Conservation (phyloP, 495 filamentous ascomycete genomes). For the Aspergillus taichungensis region DNA sequence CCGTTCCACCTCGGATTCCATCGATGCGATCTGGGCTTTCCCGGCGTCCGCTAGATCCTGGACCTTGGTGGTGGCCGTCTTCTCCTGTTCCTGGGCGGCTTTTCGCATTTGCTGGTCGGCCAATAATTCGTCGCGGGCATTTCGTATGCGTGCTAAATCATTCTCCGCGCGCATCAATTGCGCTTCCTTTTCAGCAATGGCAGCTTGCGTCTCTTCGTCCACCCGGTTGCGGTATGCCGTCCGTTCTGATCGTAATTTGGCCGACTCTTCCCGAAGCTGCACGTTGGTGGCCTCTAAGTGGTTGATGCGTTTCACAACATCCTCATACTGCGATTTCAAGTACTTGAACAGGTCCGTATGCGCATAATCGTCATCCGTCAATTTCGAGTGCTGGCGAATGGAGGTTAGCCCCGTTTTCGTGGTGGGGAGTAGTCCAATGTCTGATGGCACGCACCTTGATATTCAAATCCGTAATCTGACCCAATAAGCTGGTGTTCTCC, state of each 20-base stretch:
- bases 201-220: slow-evolving; percentile 63
- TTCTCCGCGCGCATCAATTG: slow-evolving; percentile 74
- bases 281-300: slow-evolving; percentile 82
- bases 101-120: slow-evolving; percentile 77
- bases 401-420: slow-evolving; percentile 5
- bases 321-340: slow-evolving; percentile 82
- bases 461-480: slow-evolving; percentile 65
- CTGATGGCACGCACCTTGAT: slow-evolving; percentile 36
- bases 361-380: slow-evolving; percentile 89
- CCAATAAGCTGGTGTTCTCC: slow-evolving; percentile 71
- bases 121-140: slow-evolving; percentile 70
- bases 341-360: slow-evolving; percentile 87
- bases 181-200: slow-evolving; percentile 66
- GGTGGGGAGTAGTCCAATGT: not conserved
- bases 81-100: slow-evolving; percentile 67
- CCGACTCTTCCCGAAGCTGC: slow-evolving; percentile 73
- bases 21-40: slow-evolving; percentile 61
- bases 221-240: slow-evolving; percentile 71
- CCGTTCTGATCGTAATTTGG: slow-evolving; percentile 75
- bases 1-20: slow-evolving; percentile 75
- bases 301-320: slow-evolving; percentile 84
- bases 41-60: slow-evolving; percentile 71
- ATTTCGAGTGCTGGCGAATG: slow-evolving; percentile 45
- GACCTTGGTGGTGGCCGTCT: slow-evolving; percentile 54
- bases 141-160: slow-evolving; percentile 76